phyloP scores from a whole-genome alignment of 163 green algal species.

The Scenedesmus sp. region DNA sequence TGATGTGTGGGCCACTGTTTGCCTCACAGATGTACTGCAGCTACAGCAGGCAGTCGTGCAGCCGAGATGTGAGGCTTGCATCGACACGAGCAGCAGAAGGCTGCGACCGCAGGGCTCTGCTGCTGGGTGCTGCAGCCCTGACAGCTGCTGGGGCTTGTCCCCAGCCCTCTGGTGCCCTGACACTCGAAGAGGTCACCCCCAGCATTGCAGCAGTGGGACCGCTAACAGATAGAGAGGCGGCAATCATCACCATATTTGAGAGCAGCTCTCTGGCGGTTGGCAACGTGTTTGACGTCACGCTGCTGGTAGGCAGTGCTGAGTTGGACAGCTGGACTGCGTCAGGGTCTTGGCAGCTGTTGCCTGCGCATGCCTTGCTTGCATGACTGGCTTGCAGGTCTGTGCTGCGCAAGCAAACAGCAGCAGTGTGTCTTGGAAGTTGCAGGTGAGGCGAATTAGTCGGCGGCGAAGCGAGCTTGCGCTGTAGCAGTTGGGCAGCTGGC shows the following conservation, averaged over 20 bases:
- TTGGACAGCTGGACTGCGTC: background rate
- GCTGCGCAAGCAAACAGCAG: too few relatives aligned
- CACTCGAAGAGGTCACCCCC: conserved; percentile 46
- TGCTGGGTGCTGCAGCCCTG: conserved; percentile 32
- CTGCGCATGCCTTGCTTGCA: background rate
- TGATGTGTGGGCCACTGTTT: background rate
- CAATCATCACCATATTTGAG: conserved; percentile 77
- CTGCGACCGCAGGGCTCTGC: background rate
- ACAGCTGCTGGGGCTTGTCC: background rate
- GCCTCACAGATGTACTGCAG: background rate
- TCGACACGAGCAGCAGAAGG: conserved; percentile 12
- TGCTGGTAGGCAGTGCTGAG: conserved; percentile 63
- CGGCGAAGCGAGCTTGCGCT: background rate
- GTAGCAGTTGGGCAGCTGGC: background rate
- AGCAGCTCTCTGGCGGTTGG: conserved; percentile 68
- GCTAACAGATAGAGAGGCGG: conserved; percentile 59
- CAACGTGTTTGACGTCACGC: conserved; percentile 82
- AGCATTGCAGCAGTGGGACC: conserved; percentile 3
- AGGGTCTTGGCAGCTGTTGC: background rate
- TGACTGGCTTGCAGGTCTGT: too few relatives aligned
- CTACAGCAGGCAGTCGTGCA: background rate
- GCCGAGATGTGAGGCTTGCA: background rate
- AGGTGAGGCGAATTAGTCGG: too few relatives aligned
- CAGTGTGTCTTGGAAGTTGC: too few relatives aligned
- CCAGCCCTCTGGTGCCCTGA: background rate